Evolutionary conservation across 192 early-diverging fungal species (phyloP).

Genomic region (Coemansia aciculifera): DNA sequence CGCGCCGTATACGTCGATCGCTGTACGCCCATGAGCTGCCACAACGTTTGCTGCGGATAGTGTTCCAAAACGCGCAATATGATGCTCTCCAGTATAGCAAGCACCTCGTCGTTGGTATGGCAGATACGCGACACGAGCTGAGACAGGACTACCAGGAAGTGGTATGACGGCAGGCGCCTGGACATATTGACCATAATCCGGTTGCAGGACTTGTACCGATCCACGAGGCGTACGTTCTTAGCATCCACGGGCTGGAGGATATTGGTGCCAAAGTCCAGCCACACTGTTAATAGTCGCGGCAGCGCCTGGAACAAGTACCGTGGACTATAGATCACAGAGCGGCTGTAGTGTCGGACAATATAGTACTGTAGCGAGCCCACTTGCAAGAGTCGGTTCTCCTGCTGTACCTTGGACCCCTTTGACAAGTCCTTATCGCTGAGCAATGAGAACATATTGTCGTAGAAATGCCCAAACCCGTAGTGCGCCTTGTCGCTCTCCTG

Average conservation of each 20-base stretch:
- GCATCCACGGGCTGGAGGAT: slow-evolving; percentile 30
- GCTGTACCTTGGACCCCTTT: slow-evolving; percentile 17
- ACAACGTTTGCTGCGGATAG: slow-evolving; percentile 83
- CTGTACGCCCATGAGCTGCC: slow-evolving; percentile 81
- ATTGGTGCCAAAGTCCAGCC: slow-evolving; percentile 71
- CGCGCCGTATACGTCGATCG: slow-evolving; percentile 66
- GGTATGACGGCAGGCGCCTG: slow-evolving; percentile 63
- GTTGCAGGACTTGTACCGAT: slow-evolving; percentile 58
- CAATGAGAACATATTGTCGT: slow-evolving; percentile 34
- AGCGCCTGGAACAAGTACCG: slow-evolving; percentile 83
- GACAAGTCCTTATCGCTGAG: slow-evolving; percentile 22
- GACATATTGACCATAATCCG: slow-evolving; percentile 57
- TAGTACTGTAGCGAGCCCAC: slow-evolving; percentile 48
- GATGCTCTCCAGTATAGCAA: slow-evolving; percentile 67
- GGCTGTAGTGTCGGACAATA: slow-evolving; percentile 45
- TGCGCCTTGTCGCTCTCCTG: slow-evolving; percentile 53
- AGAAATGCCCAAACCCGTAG: slow-evolving; percentile 44
- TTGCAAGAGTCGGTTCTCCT: slow-evolving; percentile 24
- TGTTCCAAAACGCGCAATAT: slow-evolving; percentile 65
- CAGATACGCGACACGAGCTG: slow-evolving; percentile 87
- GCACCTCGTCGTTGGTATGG: slow-evolving; percentile 69
- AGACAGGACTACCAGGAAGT: slow-evolving; percentile 78
- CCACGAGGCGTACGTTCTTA: slow-evolving; percentile 40
- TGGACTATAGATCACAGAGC: slow-evolving; percentile 65
- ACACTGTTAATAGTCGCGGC: slow-evolving; percentile 81